Evolutionary conservation across 176 grass and related monocot species (phyloP).

Genomic region (Sorghum bicolor): Sorghum_bicolor_NCBIv3 NC_012877.2:62077501-62078000

Average conservation of each 20-base stretch:
- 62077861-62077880: too few species aligned
- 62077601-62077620: slow-evolving; percentile 2
- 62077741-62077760: slow-evolving; percentile 10
- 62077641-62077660: slow-evolving; percentile 51
- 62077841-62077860: neutral
- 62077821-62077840: neutral
- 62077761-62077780: neutral
- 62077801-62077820: neutral
- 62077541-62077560: slow-evolving; percentile 36
- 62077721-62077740: slow-evolving; percentile 20
- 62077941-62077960: neutral
- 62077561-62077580: neutral
- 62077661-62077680: slow-evolving; percentile 35
- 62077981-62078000: neutral
- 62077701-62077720: slow-evolving; percentile 43
- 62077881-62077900: too few species aligned
- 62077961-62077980: slow-evolving; percentile 28
- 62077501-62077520: neutral
- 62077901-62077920: neutral
- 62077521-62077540: slow-evolving; percentile 40
- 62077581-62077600: neutral
- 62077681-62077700: slow-evolving; percentile 39
- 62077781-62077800: neutral
- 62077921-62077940: slow-evolving; percentile 10
- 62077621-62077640: neutral